Percentiles rank a stretch among this genome's conserved stretches.
Conservation (phyloP, 441 rosid genomes). For the Croton setiger region DNA sequence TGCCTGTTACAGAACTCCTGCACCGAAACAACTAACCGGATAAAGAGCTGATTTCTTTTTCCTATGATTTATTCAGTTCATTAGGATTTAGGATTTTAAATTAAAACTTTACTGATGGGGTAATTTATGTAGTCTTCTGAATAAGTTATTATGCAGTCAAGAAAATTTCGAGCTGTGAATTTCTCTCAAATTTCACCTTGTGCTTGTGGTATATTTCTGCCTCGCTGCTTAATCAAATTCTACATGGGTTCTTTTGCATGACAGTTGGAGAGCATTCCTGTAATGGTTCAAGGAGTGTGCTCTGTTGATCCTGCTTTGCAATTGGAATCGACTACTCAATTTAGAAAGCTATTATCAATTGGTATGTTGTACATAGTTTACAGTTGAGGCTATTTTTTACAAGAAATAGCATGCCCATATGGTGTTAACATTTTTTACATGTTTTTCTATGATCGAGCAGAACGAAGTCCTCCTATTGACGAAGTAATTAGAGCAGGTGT, state of each 20-base stretch:
- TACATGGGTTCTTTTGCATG: conserved; percentile 23
- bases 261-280: conserved; percentile 73
- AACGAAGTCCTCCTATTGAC: conserved; percentile 72
- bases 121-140: no score
- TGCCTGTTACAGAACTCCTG: no score
- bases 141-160: no score
- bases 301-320: conserved; percentile 53
- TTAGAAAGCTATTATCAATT: conserved; percentile 71
- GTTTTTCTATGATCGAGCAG: conserved; percentile 34
- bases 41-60: no score
- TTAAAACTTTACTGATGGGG: no score
- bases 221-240: no score
- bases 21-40: no score
- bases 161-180: no score
- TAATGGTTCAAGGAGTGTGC: conserved; percentile 69
- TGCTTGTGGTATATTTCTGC: neutral
- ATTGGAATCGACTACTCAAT: conserved; percentile 71
- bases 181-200: no score
- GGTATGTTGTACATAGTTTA: conserved; percentile 33
- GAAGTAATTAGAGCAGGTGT: conserved; percentile 73
- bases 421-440: neutral
- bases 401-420: neutral
- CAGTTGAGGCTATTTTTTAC: neutral
- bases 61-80: no score
- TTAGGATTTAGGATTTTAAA: no score